Conservation (phyloP, 306 rosid genomes). For the Herpetospermum pedunculosum region DNA sequence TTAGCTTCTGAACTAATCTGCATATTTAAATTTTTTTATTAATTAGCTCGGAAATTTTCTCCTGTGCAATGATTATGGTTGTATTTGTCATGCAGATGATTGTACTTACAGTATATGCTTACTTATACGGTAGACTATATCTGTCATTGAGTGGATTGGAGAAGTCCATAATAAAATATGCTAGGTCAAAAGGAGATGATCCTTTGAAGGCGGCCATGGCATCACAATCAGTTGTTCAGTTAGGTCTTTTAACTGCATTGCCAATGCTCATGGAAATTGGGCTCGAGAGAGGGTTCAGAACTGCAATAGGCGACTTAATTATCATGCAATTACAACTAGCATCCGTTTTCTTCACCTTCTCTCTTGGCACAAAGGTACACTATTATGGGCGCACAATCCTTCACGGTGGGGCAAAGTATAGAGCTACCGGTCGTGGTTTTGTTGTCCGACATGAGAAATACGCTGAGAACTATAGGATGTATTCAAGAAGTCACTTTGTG, state of each 20-base stretch:
- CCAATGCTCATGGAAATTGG: conserved; percentile 99
- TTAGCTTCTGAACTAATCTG: neutral
- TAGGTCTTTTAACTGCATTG: conserved; percentile 73
- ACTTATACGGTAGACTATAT: conserved; percentile 80
- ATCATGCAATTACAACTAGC: conserved; percentile 94
- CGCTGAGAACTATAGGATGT: conserved; percentile 88
- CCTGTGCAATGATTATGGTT: neutral
- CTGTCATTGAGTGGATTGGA: conserved; percentile 89
- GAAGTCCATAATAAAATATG: conserved; percentile 47
- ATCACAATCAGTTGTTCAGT: conserved; percentile 76
- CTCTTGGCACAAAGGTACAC: conserved; percentile 82
- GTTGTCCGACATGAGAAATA: conserved; percentile 91
- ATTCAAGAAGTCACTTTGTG: conserved; percentile 91
- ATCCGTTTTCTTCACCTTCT: conserved; percentile 90
- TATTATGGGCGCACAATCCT: conserved; percentile 87
- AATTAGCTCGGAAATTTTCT: neutral
- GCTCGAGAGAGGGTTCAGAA: conserved; percentile 89
- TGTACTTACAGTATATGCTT: conserved; percentile 58
- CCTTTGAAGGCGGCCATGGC: conserved; percentile 63
- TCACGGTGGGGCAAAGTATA: conserved; percentile 91
- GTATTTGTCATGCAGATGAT: conserved; percentile 49
- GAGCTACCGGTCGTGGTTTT: conserved; percentile 99
- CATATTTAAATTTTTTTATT: neutral
- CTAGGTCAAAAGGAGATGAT: conserved; percentile 49
- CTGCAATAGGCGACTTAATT: conserved; percentile 66